phyloP scores from a whole-genome alignment of 176 grass and related monocot genomes.

The Phragmites australis region DNA sequence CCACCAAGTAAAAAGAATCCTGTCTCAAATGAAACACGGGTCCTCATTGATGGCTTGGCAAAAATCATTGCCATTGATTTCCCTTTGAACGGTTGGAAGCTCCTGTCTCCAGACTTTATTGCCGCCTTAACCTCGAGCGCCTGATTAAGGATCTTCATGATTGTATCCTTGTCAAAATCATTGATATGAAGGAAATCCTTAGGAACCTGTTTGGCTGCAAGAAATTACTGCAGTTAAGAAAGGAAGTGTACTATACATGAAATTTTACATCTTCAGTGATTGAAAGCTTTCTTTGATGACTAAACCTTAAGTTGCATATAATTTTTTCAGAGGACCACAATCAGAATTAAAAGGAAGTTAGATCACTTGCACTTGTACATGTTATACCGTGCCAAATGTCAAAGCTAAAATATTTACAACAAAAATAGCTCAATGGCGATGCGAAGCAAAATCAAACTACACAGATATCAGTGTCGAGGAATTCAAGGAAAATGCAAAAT shows the following conservation, averaged over 20 bases:
- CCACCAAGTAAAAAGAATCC: slow-evolving; percentile 96
- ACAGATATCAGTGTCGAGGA: not conserved
- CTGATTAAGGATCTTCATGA: slow-evolving; percentile 73
- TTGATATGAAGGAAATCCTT: slow-evolving; percentile 94
- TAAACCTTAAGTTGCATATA: not conserved
- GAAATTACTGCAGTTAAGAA: slow-evolving; percentile 9
- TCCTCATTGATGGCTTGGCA: slow-evolving; percentile 96
- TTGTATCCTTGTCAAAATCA: slow-evolving; percentile 94
- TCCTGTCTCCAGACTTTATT: slow-evolving; percentile 89
- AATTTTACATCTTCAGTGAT: not conserved
- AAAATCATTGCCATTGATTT: slow-evolving; percentile 99
- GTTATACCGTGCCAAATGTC: not conserved
- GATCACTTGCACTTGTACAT: not conserved
- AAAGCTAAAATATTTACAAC: not conserved
- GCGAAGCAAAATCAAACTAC: slow-evolving; percentile 1
- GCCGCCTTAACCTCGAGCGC: slow-evolving; percentile 77
- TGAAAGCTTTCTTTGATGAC: not conserved
- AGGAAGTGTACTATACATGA: not conserved
- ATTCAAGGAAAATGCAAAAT: slow-evolving; percentile 1
- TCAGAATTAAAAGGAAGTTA: not conserved
- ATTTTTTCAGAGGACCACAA: not conserved
- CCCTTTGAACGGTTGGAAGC: slow-evolving; percentile 89
- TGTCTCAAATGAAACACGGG: slow-evolving; percentile 95
- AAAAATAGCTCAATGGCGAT: not conserved
- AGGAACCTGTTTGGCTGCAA: slow-evolving; percentile 56